Percentiles rank a stretch among this genome's conserved stretches.
Conservation (phyloP, 2,329 filamentous ascomycete species). For the Pseudofabraea citricarpa region DNA sequence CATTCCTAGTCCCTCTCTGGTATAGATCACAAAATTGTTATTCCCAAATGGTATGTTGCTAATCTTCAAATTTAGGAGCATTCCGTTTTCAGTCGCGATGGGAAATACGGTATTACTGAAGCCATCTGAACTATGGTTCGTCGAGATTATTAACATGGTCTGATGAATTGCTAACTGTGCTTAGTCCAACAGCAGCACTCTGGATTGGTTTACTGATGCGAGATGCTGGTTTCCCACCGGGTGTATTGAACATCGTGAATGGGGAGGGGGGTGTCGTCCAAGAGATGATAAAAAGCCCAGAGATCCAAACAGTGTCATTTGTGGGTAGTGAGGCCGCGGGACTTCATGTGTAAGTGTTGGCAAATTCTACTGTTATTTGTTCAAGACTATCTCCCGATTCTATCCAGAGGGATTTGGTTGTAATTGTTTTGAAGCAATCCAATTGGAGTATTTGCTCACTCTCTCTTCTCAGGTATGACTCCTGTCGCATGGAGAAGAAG, state of each 20-base stretch:
- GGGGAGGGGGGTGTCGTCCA: constrained; percentile 1
- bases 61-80: not conserved
- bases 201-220: constrained; percentile 30
- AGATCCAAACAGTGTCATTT: constrained; percentile 4
- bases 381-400: no score
- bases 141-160: no score
- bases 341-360: constrained; percentile 1
- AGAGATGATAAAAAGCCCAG: constrained; percentile 1
- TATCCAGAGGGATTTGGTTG: no score
- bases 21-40: not conserved
- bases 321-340: constrained; percentile 3
- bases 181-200: constrained; percentile 27
- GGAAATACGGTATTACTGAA: constrained; percentile 17
- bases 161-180: no score
- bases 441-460: no score
- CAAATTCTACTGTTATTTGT: no score
- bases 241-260: constrained; percentile 35
- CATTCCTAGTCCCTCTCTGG: constrained; percentile 18
- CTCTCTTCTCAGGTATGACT: no score
- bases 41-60: not conserved
- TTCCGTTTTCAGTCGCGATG: constrained; percentile 11
- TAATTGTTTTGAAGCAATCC: no score
- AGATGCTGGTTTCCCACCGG: constrained; percentile 37
- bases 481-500: not conserved
- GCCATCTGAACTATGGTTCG: constrained; percentile 6